phyloP scores from a whole-genome alignment of 805 yeast species.

The Danielia reshetovae region DNA sequence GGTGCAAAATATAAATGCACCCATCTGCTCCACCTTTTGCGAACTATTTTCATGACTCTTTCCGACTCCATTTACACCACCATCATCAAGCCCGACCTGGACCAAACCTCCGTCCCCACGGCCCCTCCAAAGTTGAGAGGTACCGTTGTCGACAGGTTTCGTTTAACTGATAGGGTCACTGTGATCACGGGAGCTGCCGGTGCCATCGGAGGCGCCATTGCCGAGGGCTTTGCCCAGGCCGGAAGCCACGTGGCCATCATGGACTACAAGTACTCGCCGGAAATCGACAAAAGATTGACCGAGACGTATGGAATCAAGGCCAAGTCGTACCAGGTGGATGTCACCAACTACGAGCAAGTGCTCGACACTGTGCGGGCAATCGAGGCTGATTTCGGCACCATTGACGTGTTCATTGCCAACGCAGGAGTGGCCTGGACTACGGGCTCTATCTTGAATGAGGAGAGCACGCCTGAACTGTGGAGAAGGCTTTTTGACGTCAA shows the following conservation, averaged over 20 bases:
- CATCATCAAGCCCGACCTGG: conserved; percentile 17
- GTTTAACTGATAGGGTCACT: conserved; percentile 22
- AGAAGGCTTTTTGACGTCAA: conserved; percentile 57
- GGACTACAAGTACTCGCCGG: conserved; percentile 33
- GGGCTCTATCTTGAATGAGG: conserved; percentile 37
- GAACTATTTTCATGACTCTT: conserved; percentile 6
- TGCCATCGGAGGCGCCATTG: conserved; percentile 27
- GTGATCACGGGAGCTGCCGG: conserved; percentile 30
- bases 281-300: conserved; percentile 23
- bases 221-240: conserved; percentile 51
- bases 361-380: conserved; percentile 47
- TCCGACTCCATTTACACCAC: conserved; percentile 11
- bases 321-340: conserved; percentile 62
- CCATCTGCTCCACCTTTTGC: background rate
- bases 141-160: conserved; percentile 14
- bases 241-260: conserved; percentile 49
- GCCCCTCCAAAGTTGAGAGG: conserved; percentile 13
- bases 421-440: conserved; percentile 67
- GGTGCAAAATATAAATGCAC: conserved; percentile 1
- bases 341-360: conserved; percentile 48
- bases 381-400: conserved; percentile 67
- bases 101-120: conserved; percentile 13
- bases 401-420: conserved; percentile 83
- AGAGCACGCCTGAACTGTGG: conserved; percentile 59
- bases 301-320: conserved; percentile 54